Base-by-base conservation (phyloP, 257 asterid genomes). In the Datura wrightii region DNA sequence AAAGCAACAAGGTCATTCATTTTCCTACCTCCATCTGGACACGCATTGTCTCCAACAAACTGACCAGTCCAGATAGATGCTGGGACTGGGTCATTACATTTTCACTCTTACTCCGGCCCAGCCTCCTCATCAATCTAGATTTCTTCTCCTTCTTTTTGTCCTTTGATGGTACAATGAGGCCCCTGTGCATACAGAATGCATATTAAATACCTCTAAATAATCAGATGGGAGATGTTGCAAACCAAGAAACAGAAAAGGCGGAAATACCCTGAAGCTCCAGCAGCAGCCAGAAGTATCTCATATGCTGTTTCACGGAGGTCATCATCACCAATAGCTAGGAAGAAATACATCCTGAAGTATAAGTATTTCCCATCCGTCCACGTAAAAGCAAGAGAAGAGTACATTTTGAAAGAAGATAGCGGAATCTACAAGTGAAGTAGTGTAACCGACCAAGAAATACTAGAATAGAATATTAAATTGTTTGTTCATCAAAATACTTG, bases 261-360 rank as follows among this genome's bases (percentile, higher is more conserved):
- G 46, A 82, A 71, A 86, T 93, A 96, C 99, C 99, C 99, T 85
- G 98, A 93, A 90, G 99, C 98, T 86, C 99, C 99, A 85, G 99
- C 98, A 84, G 96, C 93, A 88, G 98, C 97, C 87, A 96, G 93
- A 89, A 96, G 98, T 83, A 94, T 89, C 85, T 96, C 99, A 89
- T 92, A 96, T 42, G 99, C 98, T 86, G 98, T 89, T 91, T 96
- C 98, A 52, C 98, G 95, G 65, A 96, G 97, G 87, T 96, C 99
- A 80, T 94, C 97, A 78, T 96, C 97, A 11, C 91, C 80, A 90
- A 96, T 89, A 85, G 97, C 99, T 96, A 88, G 83, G 84, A 78
- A 69, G 83, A 80, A 84, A 67, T 36, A 60, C 81, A 88, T 14
- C 36, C 67, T 34, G 65, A 71, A 44, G 62, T 50, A 31, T 50